Conservation (phyloP, 2,329 filamentous ascomycete species). For the Aspergillus latus region DNA sequence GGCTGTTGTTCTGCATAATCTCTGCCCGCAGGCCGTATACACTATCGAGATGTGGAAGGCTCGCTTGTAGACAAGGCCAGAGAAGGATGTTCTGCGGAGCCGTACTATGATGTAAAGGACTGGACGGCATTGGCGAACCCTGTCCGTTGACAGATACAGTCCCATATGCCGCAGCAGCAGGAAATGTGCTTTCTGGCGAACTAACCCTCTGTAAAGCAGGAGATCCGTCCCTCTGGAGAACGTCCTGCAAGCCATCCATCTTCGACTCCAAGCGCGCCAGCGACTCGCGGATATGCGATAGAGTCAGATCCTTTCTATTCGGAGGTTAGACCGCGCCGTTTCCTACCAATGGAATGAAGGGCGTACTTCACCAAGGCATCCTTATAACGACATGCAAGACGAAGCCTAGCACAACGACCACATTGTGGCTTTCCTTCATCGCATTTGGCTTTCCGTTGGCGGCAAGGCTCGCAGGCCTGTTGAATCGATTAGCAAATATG, state of each 20-base stretch:
- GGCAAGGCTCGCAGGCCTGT: constrained; percentile 2
- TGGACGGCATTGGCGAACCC: background rate
- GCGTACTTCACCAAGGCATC: background rate
- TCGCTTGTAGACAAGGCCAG: background rate
- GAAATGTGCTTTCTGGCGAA: background rate
- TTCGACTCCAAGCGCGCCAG: background rate
- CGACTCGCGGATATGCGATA: background rate
- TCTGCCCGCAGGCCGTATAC: background rate
- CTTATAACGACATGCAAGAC: background rate
- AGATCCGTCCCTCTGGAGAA: background rate
- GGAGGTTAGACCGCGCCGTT: background rate
- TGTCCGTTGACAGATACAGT: background rate
- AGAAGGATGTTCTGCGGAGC: background rate
- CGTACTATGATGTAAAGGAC: background rate
- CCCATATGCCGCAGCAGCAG: background rate
- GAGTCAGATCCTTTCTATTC: background rate
- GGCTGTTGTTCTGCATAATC: background rate
- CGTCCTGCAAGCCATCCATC: background rate
- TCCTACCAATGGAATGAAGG: too few species aligned
- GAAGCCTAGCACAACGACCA: constrained; percentile 1
- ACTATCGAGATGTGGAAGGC: background rate
- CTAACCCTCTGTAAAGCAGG: background rate
- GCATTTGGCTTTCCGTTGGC: constrained; percentile 5
- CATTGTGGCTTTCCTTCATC: constrained; percentile 6
- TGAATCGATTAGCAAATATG: background rate